Percentiles rank a stretch among this genome's conserved stretches.
Conservation (phyloP, 2,329 filamentous ascomycete genomes). For the Arachnomyces sp. region DNA sequence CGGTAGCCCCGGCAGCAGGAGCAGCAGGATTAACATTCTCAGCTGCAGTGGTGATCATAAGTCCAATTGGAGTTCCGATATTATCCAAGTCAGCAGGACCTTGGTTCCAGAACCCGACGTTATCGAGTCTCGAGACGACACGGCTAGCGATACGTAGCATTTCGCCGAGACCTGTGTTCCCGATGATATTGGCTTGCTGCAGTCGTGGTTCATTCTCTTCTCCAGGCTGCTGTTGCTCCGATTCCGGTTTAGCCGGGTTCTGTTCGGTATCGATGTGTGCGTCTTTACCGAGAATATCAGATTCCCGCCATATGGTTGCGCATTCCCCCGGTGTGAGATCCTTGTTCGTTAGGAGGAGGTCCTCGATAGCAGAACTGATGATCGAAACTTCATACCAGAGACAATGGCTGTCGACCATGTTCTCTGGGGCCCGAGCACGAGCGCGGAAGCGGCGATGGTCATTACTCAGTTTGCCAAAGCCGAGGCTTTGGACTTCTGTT, state of each 20-base stretch:
- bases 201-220: conserved; percentile 12
- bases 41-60: too few relatives aligned
- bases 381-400: conserved; percentile 36
- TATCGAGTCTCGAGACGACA: conserved; percentile 31
- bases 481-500: conserved; percentile 32
- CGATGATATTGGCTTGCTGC: conserved; percentile 21
- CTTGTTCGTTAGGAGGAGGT: conserved; percentile 25
- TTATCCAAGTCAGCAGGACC: conserved; percentile 5
- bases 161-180: conserved; percentile 18
- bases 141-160: conserved; percentile 25
- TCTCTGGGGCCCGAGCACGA: conserved; percentile 15
- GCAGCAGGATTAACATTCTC: neutral
- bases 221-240: neutral
- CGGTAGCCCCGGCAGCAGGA: neutral
- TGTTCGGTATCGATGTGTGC: conserved; percentile 11
- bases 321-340: conserved; percentile 27
- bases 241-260: neutral
- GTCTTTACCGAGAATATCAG: conserved; percentile 24
- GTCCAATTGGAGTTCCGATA: too few relatives aligned
- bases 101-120: conserved; percentile 25
- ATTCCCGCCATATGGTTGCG: conserved; percentile 23
- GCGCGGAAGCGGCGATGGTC: conserved; percentile 23
- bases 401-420: conserved; percentile 25
- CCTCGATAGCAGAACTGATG: conserved; percentile 28
- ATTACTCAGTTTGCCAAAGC: conserved; percentile 15